These are phyloP conservation scores for Viola odorata DNA, from an alignment of 345 rosid genomes.

Conservation along the genomic window DNA sequence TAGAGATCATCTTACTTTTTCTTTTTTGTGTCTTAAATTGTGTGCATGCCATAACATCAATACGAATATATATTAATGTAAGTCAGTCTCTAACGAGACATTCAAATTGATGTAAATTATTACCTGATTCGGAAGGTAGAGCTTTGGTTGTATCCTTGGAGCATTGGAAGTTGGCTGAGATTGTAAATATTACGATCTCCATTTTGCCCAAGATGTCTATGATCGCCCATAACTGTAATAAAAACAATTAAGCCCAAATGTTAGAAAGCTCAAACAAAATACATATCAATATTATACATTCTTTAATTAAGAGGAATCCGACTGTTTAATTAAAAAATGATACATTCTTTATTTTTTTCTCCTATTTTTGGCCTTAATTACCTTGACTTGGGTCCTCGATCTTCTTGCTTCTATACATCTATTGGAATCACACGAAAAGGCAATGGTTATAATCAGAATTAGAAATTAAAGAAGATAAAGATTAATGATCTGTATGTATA, in stretches of 20 bases:
- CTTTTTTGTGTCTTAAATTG: no score
- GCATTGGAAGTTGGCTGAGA: slow-evolving; percentile 75
- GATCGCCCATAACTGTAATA: slow-evolving; percentile 47
- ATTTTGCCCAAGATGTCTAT: slow-evolving; percentile 51
- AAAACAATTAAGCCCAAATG: background rate
- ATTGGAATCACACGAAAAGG: background rate
- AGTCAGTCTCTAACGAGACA: background rate
- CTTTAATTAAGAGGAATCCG: no score
- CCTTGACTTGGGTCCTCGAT: slow-evolving; percentile 25
- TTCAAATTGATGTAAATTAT: slow-evolving; percentile 6
- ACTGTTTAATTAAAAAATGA: no score
- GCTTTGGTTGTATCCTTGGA: slow-evolving; percentile 40
- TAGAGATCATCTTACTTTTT: background rate
- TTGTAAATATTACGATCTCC: slow-evolving; percentile 67
- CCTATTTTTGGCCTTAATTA: background rate
- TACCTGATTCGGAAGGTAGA: slow-evolving; percentile 42
- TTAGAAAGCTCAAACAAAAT: no score
- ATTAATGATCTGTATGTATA: background rate
- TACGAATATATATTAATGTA: background rate
- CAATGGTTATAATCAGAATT: no score
- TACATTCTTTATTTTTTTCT: no score
- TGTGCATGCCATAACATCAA: background rate
- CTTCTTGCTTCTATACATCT: slow-evolving; percentile 36
- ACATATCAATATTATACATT: no score
- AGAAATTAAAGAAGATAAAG: no score